Evolutionary conservation across 495 filamentous ascomycete species (phyloP), one percentile per base, ranked within the genome.

Genomic region (Parathielavia hyrcaniae): DNA sequence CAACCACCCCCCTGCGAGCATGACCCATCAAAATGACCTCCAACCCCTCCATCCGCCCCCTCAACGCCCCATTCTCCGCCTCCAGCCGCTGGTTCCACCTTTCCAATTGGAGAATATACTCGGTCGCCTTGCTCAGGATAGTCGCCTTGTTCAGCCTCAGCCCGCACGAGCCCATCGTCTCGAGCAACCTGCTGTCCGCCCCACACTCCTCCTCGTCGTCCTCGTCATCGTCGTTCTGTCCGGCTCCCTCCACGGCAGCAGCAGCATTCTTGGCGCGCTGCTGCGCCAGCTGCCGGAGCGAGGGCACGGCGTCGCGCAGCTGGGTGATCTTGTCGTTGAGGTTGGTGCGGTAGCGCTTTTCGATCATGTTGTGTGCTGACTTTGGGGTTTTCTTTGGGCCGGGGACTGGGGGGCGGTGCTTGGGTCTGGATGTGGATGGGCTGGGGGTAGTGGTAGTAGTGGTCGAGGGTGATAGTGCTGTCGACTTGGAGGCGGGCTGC

Each of bases 41-140:
- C 46, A 84, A 79, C 13, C 77, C 79, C 55, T 81, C 78, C 50
- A 88, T 64, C 32, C 76, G 82, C n/a, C 79, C 81, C 60, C 86
- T 85, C 32, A 93, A 67, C 22, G 80, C 80, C 16, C 76, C 80
- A 57, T 93, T 88, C 68, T 92, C 90, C 50, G 88, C 84, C 54
- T 85, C 79, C 50, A 92, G 72, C 5, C 79, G 77, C 50, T 81
- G 84, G 64, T 90, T 89, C 19, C 84, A 79, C 64, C 83, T 82
- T 72, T 96, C 91, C 12, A 95, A 75, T 67, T 93, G 85, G 35
- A 79, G 78, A 61, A 96, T 96, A 61, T 96, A 95, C 64, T 95
- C 90, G 14, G 89, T 91, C 14, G 90, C 90, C 67, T 95, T 95
- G 26, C 84, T 84, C 19, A 96, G 70, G 35, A 83, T 87, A 3